Evolutionary conservation across 768 basidiomycete genomes (phyloP), one percentile per base, ranked within the genome.

Genomic region (Mrakia gelida): DNA sequence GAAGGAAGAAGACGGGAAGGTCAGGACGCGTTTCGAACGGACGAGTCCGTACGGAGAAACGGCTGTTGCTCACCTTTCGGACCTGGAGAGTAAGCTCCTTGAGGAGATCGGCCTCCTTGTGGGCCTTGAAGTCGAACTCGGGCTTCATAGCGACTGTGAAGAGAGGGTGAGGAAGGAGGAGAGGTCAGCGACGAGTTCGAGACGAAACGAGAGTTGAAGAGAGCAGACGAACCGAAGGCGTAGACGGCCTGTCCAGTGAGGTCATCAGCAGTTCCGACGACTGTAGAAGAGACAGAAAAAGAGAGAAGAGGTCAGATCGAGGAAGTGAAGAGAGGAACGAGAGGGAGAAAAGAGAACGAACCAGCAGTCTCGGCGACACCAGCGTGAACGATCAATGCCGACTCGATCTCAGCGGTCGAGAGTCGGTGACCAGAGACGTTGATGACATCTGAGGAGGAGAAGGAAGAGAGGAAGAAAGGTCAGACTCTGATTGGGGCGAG

Each of bases 381-480:
- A 82, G 90, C 89, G 87, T 98, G 95, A 82, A 93, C 85, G 84
- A 99, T 97, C 65, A 99, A 88, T 10, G 96, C 95, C 3, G 93
- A 94, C 86, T 99, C 96, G 79, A 99, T 97, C 86, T 98, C 96
- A 75, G 96, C 96, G 5, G 96, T 99, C 62, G 94, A 95, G 75
- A 99, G 87, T 81, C 96, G 91, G 85, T 99, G 96, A 1, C 96
- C 96, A 61, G 96, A 95, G 45, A 98, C 95, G 85, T 98, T 98
- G 88, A 97, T 97, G 78, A 97, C 95, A 86, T 96, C 92, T 92
- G 81, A 18, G 77, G 59, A 45, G 38, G 32, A 41, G 56, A 67
- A 26, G 32, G 28, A 73, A 67, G 41, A 11, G 45, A 62, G 54
- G 16, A 63, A 62, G 54, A 8, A 63, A n/a, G 75, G 52, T 38